Evolutionary conservation across 306 rosid species (phyloP), one percentile per base, ranked within the genome.

Genomic region (Sophora flavescens): DNA sequence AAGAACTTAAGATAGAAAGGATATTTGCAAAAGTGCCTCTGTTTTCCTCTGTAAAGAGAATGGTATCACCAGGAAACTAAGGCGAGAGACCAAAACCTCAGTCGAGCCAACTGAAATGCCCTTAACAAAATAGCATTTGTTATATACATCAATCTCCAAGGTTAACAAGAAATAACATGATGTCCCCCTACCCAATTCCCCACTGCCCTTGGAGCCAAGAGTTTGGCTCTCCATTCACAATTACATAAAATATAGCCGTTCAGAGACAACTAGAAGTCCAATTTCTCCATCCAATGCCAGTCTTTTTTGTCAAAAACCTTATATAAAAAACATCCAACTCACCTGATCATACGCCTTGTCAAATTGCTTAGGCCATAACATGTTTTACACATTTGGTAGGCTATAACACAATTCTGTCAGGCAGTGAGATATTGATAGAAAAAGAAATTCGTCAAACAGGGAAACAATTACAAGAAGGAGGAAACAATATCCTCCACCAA

Each of bases 11-110:
- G 50, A 18, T 54, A 26, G 67, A 56, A 17, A 44, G 62, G 16
- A 18, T 13, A 36, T 66, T 10, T 74, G 38, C 57, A 48, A 36
- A 8, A n/a, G 35, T 48, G 70, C 1, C n/a, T 66, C 3, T 60
- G 66, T 60, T 38, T 77, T 67, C 22, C 4, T 54, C 45, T 41
- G 67, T 63, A 56, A 75, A 52, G 69, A 38, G 50, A 80, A 41
- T 60, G 35, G 16, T 50, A 59, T 47, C 56, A 15, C n/a, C 10
- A 4, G 41, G 41, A 5, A 50, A 48, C 26, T 6, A 0, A 62
- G 28, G 33, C 26, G 15, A 6, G 68, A 64, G 39, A 13, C 18
- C 35, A 41, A 51, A 56, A 41, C 8, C 38, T 68, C 22, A 47
- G 51, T 51, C 52, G 61, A 68, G 69, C 33, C 51, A 67, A 65